Percentiles rank a stretch among this genome's conserved stretches.
Evolutionary conservation across 176 grass and related monocot species (phyloP).

Genomic region (Bolboschoenus planiculmis): DNA sequence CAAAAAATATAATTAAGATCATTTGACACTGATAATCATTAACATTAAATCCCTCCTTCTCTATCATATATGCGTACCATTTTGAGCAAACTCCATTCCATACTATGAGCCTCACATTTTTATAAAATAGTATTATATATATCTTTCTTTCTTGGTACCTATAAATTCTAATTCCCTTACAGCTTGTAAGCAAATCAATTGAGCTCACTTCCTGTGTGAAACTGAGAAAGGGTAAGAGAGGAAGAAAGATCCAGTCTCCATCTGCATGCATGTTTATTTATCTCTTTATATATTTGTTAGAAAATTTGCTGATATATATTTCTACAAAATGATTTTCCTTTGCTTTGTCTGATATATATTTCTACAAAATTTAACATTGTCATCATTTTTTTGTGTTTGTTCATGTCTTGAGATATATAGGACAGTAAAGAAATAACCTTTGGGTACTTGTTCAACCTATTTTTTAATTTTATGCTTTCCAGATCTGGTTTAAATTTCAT

Average conservation of each 20-base stretch:
- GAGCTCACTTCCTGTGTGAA: neutral
- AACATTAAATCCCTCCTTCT: too few species aligned
- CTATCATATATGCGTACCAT: neutral
- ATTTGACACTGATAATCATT: too few species aligned
- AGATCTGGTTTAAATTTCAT: constrained; percentile 12
- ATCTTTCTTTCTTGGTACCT: neutral
- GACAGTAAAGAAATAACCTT: neutral
- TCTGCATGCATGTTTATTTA: neutral
- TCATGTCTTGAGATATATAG: neutral
- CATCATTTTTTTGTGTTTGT: neutral
- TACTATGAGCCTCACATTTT: neutral
- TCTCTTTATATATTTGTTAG: neutral
- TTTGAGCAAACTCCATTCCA: neutral
- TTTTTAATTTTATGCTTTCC: neutral
- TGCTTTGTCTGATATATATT: neutral
- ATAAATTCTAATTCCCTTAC: neutral
- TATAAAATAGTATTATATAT: neutral
- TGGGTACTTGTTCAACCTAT: neutral
- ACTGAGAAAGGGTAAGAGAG: neutral
- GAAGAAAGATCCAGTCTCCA: neutral
- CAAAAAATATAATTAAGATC: too few species aligned
- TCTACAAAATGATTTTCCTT: too few species aligned
- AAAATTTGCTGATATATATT: neutral
- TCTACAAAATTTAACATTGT: neutral
- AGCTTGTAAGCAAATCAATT: neutral